Evolutionary conservation across 1,284 basidiomycete genomes (phyloP).

Genomic region (Austropuccinia psidii): DNA sequence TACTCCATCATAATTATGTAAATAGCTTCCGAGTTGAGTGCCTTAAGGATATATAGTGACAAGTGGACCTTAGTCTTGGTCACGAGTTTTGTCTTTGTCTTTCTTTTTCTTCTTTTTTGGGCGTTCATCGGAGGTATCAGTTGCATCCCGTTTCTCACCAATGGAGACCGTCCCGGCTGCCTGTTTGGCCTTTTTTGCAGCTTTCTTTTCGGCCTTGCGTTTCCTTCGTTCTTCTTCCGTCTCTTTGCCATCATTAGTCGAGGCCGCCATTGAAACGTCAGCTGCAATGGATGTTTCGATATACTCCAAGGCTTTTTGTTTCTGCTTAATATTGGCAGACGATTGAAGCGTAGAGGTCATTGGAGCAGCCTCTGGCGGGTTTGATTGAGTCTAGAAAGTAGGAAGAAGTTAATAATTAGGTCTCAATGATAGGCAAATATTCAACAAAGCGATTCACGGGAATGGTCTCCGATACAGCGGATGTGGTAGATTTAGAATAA

Average conservation of each 20-base stretch:
- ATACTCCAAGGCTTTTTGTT: constrained; percentile 42
- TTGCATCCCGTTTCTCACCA: no score
- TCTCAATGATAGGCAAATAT: constrained; percentile 6
- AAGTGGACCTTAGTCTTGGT: no score
- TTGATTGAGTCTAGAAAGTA: constrained; percentile 15
- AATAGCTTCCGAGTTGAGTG: no score
- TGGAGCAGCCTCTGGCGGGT: neutral
- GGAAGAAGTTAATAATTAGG: neutral
- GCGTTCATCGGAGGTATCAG: neutral
- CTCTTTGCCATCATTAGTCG: constrained; percentile 42
- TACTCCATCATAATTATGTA: no score
- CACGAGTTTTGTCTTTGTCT: no score
- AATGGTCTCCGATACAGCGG: constrained; percentile 42
- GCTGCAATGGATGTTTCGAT: constrained; percentile 44
- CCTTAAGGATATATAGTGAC: no score
- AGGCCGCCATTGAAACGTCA: constrained; percentile 53
- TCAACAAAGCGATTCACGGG: constrained; percentile 38
- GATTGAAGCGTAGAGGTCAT: constrained; percentile 38
- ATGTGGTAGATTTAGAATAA: constrained; percentile 56
- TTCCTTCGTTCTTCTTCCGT: constrained; percentile 44
- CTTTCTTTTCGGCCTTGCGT: constrained; percentile 48
- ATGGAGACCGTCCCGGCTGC: constrained; percentile 9
- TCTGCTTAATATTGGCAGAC: constrained; percentile 44
- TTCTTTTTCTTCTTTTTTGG: neutral
- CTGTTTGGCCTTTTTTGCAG: constrained; percentile 43